A percentile compares a stretch with the other conserved stretches of the same genome.
Conservation (phyloP, 148 eudicot species). For the Chenopodium formosanum region DNA sequence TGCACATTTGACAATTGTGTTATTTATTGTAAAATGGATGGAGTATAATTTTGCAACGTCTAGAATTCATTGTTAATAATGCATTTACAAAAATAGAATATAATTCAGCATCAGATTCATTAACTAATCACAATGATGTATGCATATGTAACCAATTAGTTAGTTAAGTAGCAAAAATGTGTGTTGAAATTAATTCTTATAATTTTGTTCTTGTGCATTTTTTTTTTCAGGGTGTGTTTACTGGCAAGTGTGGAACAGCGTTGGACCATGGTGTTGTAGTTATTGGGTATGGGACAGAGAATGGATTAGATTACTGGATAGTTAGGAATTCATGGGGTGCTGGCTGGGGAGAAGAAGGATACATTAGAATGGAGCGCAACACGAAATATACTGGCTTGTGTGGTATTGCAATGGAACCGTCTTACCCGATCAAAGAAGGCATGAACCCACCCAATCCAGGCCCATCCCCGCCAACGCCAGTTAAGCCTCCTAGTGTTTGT, state of each 20-base stretch:
- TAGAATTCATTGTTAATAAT: no score
- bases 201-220: neutral
- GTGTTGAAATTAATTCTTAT: neutral
- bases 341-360: constrained; percentile 74
- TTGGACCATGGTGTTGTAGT: constrained; percentile 75
- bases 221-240: constrained; percentile 60
- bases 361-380: constrained; percentile 64
- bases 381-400: constrained; percentile 44
- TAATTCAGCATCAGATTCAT: no score
- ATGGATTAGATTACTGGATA: constrained; percentile 73
- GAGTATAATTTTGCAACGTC: neutral
- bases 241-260: constrained; percentile 58
- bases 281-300: constrained; percentile 67
- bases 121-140: neutral
- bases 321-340: constrained; percentile 79
- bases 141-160: neutral
- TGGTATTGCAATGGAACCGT: constrained; percentile 72
- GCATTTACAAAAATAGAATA: no score
- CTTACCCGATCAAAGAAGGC: constrained; percentile 62
- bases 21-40: no score
- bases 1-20: no score
- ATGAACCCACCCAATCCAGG: constrained; percentile 91
- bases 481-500: constrained; percentile 51
- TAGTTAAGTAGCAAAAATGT: neutral
- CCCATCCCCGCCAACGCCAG: constrained; percentile 88